Conservation (phyloP, 2,329 filamentous ascomycete genomes). For the Biscogniauxia mediterranea region DNA sequence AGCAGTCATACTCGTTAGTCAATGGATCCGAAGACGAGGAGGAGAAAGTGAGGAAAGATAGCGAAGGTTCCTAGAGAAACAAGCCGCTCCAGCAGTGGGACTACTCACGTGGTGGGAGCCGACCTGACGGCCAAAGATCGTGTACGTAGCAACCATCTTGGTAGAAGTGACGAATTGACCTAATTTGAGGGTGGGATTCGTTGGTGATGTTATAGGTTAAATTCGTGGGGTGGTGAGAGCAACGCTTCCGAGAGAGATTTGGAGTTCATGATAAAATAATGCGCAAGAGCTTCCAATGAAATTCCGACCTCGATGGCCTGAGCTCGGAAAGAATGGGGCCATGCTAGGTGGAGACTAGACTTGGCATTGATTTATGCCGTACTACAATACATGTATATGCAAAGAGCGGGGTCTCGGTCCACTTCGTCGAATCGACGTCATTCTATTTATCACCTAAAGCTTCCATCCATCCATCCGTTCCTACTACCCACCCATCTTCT, state of each 20-base stretch:
- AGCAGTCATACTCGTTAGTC: constrained; percentile 16
- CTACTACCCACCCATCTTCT: background rate
- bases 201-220: constrained; percentile 12
- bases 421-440: background rate
- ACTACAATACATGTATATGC: background rate
- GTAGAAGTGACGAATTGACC: constrained; percentile 30
- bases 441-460: background rate
- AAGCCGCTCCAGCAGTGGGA: too few species aligned
- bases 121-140: constrained; percentile 57
- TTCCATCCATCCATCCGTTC: background rate
- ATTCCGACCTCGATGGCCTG: constrained; percentile 16
- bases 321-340: constrained; percentile 8
- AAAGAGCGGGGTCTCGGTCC: background rate
- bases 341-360: background rate
- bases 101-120: constrained; percentile 60
- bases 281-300: constrained; percentile 31
- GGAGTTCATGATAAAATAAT: constrained; percentile 29
- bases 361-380: background rate
- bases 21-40: background rate
- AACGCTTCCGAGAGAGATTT: constrained; percentile 14
- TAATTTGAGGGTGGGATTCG: constrained; percentile 6
- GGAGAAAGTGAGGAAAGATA: constrained; percentile 4
- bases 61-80: constrained; percentile 2
- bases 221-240: constrained; percentile 15
- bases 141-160: constrained; percentile 53